Conservation (phyloP, 2,329 filamentous ascomycete genomes). For the Didymella lethalis region DNA sequence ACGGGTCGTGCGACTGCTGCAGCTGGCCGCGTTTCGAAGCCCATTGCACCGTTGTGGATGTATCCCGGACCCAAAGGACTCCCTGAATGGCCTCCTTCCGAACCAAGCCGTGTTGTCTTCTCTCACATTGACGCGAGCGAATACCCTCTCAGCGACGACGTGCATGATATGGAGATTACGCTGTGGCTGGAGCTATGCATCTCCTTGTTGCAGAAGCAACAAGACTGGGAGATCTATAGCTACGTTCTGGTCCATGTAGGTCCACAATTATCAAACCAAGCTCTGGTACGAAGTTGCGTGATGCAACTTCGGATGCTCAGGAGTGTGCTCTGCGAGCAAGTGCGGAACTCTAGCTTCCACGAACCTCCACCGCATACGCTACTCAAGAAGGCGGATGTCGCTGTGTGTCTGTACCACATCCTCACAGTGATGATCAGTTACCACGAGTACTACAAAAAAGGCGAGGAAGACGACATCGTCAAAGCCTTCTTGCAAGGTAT, state of each 20-base stretch:
- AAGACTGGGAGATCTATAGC: constrained; percentile 92
- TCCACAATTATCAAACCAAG: constrained; percentile 88
- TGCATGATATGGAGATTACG: constrained; percentile 59
- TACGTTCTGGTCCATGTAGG: constrained; percentile 87
- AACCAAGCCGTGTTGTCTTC: constrained; percentile 60
- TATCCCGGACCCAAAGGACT: constrained; percentile 63
- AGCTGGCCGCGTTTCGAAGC: constrained; percentile 42
- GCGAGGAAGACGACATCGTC: constrained; percentile 89
- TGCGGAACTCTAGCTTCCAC: constrained; percentile 77
- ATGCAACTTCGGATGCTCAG: constrained; percentile 79
- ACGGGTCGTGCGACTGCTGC: constrained; percentile 34
- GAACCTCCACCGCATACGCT: constrained; percentile 83
- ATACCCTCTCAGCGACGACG: constrained; percentile 46
- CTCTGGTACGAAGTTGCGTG: constrained; percentile 78
- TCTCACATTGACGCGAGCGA: constrained; percentile 55
- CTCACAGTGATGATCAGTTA: constrained; percentile 91
- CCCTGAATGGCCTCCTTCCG: constrained; percentile 60
- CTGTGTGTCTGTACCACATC: constrained; percentile 85
- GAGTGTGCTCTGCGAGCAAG: constrained; percentile 79
- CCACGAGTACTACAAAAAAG: constrained; percentile 81
- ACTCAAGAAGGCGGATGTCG: constrained; percentile 85
- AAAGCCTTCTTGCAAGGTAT: constrained; percentile 87
- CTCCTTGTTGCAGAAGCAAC: constrained; percentile 74
- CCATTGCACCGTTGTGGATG: constrained; percentile 61
- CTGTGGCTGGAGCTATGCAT: constrained; percentile 80